Base-by-base conservation (phyloP, 108 stramenopile genomes). In the Fragilaria radians region DNA sequence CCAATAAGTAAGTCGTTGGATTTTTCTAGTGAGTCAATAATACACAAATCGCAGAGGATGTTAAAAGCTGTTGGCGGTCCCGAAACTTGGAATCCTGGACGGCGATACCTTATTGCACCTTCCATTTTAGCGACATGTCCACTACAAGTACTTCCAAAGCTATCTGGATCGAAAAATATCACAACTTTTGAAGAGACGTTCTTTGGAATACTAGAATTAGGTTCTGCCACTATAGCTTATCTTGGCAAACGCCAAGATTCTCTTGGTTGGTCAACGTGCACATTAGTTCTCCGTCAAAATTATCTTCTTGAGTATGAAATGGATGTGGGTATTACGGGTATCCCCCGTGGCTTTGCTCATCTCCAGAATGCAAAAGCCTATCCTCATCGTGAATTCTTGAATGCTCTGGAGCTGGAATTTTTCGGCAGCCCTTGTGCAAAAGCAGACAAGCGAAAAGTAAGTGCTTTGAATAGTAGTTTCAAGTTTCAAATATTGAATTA, bases 281-380 rank as follows among this genome's bases (percentile, higher is more conserved):
- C 61, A 2, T 65, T 91, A 28, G 73, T 82, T 7, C 52, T 91
- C 48, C 68, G 80, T 19, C 84, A 91, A 46, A 91, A 91, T 56
- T 86, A 85, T 62, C 73, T 91, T 18, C 67, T 91, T 27, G 89
- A 91, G 68, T 86, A 78, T 58, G 62, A 77, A 17, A 73, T 68
- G 26, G 70, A 51, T 26, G 68, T 64, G 34, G 62, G 54, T 53
- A 32, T 60, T n/a, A 64, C 65, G 31, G 75, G 74, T 19, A 34
- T 65, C 5, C 89, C 89, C 11, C 71, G 81, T 64, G 89, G 85
- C 29, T 83, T 71, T 63, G 81, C 81, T 2, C 83, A 84, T 67
- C 54, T 90, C 14, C 79, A 86, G 59, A 47, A 73, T 47, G 81
- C 83, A 7, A 52, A 51, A 29, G 73, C 63, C 28, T 74, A 72